Evolutionary conservation across 345 rosid species (phyloP).

Genomic region (Eucalyptus guilfoylei): DNA sequence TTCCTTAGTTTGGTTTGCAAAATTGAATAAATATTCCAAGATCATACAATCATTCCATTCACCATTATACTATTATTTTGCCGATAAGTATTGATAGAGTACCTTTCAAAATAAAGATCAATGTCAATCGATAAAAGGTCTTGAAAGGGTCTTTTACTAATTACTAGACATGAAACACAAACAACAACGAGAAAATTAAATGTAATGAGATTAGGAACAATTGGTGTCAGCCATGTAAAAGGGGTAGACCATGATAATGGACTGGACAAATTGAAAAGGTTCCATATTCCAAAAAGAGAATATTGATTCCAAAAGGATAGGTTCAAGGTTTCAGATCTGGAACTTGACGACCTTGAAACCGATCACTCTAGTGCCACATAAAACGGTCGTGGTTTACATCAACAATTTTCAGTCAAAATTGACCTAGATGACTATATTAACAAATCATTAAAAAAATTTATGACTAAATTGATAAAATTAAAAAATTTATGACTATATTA

Average conservation of each 20-base stretch:
- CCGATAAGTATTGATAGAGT: too few relatives aligned
- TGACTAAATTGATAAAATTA: rapidly evolving
- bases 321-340: not conserved
- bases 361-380: too few relatives aligned
- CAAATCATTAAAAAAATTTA: too few relatives aligned
- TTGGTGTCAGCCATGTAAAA: not conserved
- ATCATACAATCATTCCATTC: not conserved
- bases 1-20: not conserved
- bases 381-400: not conserved
- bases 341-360: rapidly evolving
- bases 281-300: not conserved
- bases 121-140: not conserved
- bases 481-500: too few relatives aligned
- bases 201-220: not conserved
- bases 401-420: too few relatives aligned
- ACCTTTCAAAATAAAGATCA: not conserved
- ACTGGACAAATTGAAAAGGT: not conserved
- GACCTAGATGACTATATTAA: not conserved
- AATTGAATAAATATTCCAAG: not conserved
- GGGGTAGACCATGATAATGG: rapidly evolving
- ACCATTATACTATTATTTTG: not conserved
- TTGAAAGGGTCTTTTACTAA: not conserved
- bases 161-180: not conserved
- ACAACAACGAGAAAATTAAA: not conserved
- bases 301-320: not conserved